These are phyloP conservation scores for Penicillium sp. DNA, from an alignment of 2,329 filamentous ascomycete genomes.

Conservation along the genomic window DNA sequence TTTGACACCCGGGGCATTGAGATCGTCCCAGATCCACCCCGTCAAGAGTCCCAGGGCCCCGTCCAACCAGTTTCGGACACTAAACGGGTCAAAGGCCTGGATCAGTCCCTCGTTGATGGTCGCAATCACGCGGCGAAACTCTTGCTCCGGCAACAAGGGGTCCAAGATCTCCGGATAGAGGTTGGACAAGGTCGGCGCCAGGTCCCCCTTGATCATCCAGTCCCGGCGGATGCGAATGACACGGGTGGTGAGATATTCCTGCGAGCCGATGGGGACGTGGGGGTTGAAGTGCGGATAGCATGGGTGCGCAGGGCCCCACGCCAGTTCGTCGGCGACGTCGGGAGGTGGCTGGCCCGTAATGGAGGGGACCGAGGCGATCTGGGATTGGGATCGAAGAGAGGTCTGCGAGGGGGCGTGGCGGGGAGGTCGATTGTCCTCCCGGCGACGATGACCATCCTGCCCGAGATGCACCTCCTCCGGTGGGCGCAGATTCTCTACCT, in stretches of 20 bases:
- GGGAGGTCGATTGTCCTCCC: conserved; percentile 23
- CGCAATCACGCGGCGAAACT: conserved; percentile 76
- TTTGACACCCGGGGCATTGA: conserved; percentile 73
- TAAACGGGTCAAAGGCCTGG: conserved; percentile 74
- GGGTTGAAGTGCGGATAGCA: conserved; percentile 92
- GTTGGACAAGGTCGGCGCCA: conserved; percentile 90
- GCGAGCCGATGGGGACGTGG: conserved; percentile 73
- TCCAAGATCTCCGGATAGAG: conserved; percentile 94
- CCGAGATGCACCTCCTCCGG: conserved; percentile 28
- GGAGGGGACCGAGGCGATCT: conserved; percentile 35
- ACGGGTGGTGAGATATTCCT: conserved; percentile 69
- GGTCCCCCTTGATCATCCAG: conserved; percentile 82
- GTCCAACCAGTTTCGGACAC: conserved; percentile 71
- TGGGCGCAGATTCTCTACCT: conserved; percentile 24
- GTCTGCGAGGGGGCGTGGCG: conserved; percentile 37
- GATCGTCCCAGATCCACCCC: conserved; percentile 91
- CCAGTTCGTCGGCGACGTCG: conserved; percentile 61
- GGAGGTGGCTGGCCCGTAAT: conserved; percentile 30
- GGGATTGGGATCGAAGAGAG: conserved; percentile 38
- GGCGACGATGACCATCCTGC: conserved; percentile 17
- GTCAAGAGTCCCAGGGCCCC: conserved; percentile 72
- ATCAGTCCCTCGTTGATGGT: conserved; percentile 73
- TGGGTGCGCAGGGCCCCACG: conserved; percentile 90
- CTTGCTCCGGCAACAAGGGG: conserved; percentile 73
- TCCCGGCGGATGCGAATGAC: conserved; percentile 89